Base-by-base conservation (phyloP, 2,329 filamentous ascomycete species). In the Aspergillus felis region DNA sequence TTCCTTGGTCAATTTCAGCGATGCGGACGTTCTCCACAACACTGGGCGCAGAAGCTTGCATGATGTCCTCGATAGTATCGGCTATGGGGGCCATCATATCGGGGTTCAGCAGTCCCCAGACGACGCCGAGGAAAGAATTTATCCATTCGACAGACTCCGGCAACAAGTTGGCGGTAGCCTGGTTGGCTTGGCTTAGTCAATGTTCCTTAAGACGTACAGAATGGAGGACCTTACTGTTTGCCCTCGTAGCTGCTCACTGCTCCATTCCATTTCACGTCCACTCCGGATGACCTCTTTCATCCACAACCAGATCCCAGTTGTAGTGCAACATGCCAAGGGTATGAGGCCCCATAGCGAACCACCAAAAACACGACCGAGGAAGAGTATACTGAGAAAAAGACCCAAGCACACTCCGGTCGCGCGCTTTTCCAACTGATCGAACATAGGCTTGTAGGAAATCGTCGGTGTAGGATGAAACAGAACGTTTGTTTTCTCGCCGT, bases 101-200 rank as follows among this genome's bases (percentile, higher is more conserved):
- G 0, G 94, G 93, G 68, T 97, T 95, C 62, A 97, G 87, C 3
- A 97, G 79, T 0, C 91, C 90, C 94, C 94, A 99, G 47, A 94
- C 82, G 46, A 96, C 84, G 1, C 84, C 85, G 3, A 97, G 75
- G 52, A 94, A 84, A 0, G 90, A 92, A 72, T 99, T 99, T 84
- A 99, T 88, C 94, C 94, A 97, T 71, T 92, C 89, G 6, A 96
- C 92, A 0, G 90, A 95, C 75, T 97, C 93, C 0, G 93, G 93
- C 6, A 97, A 88, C 28, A 97, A 79, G 67, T 97, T 97, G 29
- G 88, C 87, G 2, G 90, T 91, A 1, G 93, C 91, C 73, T 86
- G 49, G 46, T 41, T 44, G 25, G 27, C 53, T 32, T 38, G 27
- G 27, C 12, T 3, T 1, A 17, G 29, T 50, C 28, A 57, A 42